phyloP scores from a whole-genome alignment of 164 flowering plant genomes.

The Vitis rotundifolia region DNA sequence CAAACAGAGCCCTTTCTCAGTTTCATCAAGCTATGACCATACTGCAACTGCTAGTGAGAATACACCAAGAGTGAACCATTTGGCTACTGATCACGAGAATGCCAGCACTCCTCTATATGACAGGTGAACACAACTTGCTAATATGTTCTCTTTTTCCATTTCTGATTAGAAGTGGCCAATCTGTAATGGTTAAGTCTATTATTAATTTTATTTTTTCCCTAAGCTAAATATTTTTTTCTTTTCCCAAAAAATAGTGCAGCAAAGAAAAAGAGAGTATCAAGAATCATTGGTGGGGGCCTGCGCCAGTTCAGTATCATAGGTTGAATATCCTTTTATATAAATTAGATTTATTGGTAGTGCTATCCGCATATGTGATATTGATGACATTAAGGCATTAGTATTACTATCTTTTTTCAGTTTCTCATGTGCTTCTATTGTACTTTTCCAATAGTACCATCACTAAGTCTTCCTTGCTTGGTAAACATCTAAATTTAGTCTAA shows the following conservation, averaged over 20 bases:
- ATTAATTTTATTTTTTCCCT: not conserved
- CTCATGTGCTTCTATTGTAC: not conserved
- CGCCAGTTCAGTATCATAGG: slow-evolving; percentile 25
- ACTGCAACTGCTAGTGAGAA: not conserved
- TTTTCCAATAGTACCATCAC: too few relatives aligned
- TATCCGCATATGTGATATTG: not conserved
- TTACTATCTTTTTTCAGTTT: not conserved
- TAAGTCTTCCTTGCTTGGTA: slow-evolving; percentile 1
- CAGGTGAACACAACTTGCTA: not conserved
- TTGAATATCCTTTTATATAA: not conserved
- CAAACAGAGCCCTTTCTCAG: not conserved
- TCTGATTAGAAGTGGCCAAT: not conserved
- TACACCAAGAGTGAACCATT: not conserved
- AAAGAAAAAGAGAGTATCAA: slow-evolving; percentile 1
- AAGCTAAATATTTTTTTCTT: not conserved
- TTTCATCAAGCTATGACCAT: not conserved
- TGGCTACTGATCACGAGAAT: not conserved
- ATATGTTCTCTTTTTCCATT: not conserved
- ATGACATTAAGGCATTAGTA: not conserved
- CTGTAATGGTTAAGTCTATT: too few relatives aligned
- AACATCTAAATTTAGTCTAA: not conserved
- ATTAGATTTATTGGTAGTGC: not conserved
- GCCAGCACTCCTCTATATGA: not conserved
- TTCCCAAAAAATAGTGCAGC: not conserved
- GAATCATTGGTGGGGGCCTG: slow-evolving; percentile 23